A percentile compares a stretch with the other conserved stretches of the same genome.
Conservation (phyloP, 129 eudicot genomes). For the Chrysanthemum lavandulifolium region DNA sequence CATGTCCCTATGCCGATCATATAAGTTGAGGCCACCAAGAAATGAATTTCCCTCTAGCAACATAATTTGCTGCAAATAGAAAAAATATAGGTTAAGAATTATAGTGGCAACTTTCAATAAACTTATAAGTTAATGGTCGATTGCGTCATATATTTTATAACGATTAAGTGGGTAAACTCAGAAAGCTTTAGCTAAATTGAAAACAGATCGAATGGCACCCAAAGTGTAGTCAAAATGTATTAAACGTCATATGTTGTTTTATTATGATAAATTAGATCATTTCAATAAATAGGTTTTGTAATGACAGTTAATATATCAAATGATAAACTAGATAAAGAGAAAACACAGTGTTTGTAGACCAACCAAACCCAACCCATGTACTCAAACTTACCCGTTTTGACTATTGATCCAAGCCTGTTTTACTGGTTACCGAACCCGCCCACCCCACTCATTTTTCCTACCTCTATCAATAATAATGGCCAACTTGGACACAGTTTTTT, state of each 20-base stretch:
- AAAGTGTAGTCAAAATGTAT: conserved; percentile 8
- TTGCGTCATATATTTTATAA: background rate
- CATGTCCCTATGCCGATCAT: conserved; percentile 92
- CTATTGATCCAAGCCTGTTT: too few relatives aligned
- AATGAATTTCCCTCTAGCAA: conserved; percentile 41
- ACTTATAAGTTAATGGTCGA: background rate
- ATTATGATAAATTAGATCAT: background rate
- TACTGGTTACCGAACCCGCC: background rate
- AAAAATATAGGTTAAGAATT: background rate
- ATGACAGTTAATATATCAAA: too few relatives aligned
- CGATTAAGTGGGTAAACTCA: background rate
- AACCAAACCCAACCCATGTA: background rate
- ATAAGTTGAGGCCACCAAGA: conserved; percentile 57
- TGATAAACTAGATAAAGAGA: too few relatives aligned
- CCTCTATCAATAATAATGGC: background rate
- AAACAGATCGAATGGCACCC: background rate
- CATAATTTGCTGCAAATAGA: conserved; percentile 57
- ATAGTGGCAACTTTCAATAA: background rate
- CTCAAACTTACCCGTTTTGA: background rate
- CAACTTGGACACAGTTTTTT: conserved; percentile 11
- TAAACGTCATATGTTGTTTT: background rate
- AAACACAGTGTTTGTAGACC: background rate
- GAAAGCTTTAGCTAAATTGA: background rate
- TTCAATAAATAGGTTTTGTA: too few relatives aligned
- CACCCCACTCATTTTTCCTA: background rate